Conservation (phyloP, 75 land plant genomes). For the Adiantum capillusveneris region DNA sequence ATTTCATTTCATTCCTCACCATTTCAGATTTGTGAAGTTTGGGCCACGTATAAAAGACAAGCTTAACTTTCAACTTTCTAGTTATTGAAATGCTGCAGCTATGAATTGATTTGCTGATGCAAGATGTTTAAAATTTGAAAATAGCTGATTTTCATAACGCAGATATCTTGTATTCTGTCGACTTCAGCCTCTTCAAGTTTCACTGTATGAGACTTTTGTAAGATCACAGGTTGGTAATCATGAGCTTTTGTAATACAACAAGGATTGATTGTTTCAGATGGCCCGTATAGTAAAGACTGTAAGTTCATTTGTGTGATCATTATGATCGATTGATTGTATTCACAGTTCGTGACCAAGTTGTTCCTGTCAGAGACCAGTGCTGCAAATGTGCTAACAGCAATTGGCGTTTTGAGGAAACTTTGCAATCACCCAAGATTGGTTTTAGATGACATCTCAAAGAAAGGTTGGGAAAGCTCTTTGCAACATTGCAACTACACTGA, state of each 20-base stretch:
- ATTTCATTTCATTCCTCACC: too few relatives aligned
- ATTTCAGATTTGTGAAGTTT: too few relatives aligned
- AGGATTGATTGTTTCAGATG: neutral
- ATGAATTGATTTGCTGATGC: too few relatives aligned
- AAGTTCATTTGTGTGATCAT: too few relatives aligned
- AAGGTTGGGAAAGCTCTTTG: neutral
- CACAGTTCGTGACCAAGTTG: constrained; percentile 18
- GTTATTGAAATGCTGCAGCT: too few relatives aligned
- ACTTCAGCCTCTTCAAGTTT: constrained; percentile 26
- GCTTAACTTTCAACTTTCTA: too few relatives aligned
- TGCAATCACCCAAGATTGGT: constrained; percentile 38
- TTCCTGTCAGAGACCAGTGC: constrained; percentile 11
- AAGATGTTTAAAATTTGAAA: too few relatives aligned
- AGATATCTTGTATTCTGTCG: constrained; percentile 41
- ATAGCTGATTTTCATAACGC: too few relatives aligned
- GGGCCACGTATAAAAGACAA: too few relatives aligned
- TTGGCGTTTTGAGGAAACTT: constrained; percentile 31
- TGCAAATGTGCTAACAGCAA: constrained; percentile 26
- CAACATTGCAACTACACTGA: neutral
- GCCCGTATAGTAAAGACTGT: too few relatives aligned
- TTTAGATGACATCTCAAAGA: constrained; percentile 9
- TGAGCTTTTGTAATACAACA: too few relatives aligned
- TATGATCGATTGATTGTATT: too few relatives aligned
- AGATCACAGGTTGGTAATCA: constrained; percentile 20
- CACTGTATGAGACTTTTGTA: constrained; percentile 17